Evolutionary conservation across 768 basidiomycete genomes (phyloP).

Genomic region (Termitomyces sp.): DNA sequence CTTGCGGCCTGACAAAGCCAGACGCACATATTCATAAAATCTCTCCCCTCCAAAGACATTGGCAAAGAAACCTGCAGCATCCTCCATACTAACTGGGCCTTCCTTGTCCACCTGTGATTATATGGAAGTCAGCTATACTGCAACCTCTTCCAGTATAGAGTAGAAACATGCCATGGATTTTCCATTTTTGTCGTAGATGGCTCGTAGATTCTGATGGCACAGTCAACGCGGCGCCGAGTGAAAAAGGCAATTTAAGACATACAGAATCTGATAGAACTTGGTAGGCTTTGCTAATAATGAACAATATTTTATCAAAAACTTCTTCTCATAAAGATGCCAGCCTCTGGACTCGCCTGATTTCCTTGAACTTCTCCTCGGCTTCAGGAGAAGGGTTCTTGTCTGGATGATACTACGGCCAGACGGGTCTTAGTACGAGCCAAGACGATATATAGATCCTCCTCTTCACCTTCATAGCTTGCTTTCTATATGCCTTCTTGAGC

Average conservation of each 20-base stretch:
- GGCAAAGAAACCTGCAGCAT: conserved; percentile 93
- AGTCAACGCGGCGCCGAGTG: conserved; percentile 6
- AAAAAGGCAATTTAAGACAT: conserved; percentile 25
- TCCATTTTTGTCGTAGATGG: conserved; percentile 94
- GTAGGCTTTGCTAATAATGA: conserved; percentile 78
- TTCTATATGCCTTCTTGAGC: conserved; percentile 94
- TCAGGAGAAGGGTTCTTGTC: conserved; percentile 94
- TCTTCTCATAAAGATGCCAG: not conserved
- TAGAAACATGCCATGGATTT: conserved; percentile 69
- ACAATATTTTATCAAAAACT: not conserved
- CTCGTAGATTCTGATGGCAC: conserved; percentile 64
- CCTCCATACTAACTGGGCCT: conserved; percentile 77
- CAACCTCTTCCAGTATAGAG: not conserved
- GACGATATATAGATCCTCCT: not conserved
- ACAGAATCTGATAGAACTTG: conserved; percentile 87
- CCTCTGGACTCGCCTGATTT: conserved; percentile 68
- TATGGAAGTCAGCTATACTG: not conserved
- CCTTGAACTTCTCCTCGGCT: conserved; percentile 96
- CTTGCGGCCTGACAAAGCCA: not conserved
- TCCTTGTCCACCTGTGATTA: conserved; percentile 69
- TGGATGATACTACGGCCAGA: conserved; percentile 71
- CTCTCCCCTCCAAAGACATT: conserved; percentile 95
- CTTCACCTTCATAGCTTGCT: conserved; percentile 84
- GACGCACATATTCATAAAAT: conserved; percentile 83
- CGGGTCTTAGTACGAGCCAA: not conserved